Base-by-base conservation (phyloP, 495 filamentous ascomycete species). In the Hamigera avellanea region DNA sequence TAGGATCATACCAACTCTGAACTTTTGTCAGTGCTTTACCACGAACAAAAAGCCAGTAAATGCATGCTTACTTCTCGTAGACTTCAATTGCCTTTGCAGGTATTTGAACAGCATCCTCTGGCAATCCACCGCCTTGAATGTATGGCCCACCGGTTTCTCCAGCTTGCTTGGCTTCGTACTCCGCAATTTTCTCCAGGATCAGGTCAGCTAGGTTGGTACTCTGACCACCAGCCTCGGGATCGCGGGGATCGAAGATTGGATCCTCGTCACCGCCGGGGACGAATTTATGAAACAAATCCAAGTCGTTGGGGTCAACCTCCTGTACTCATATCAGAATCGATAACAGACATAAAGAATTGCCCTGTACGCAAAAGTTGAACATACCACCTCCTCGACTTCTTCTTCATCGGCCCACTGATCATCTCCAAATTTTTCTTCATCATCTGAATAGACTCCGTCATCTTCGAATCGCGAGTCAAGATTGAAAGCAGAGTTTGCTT, bases 1-100 rank as follows among this genome's bases (percentile, higher is more conserved):
- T 27, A 96, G 73, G 33, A 96, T 76, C 46, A 86, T 69, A 34
- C 86, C 89, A 44, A 94, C 81, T 59, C 81, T 87, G 38, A 2
- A 35, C 19, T 14, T 16, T 31, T 33, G n/a, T 33, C 17, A 30
- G 28, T 6, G 14, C 5, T 13, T 59, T 48, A 60, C 46, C 34
- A 29, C 13, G 13, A 19, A 33, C 8, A 33, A 6, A 19, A 12
- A 3, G n/a, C 9, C 31, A 15, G 19, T 0, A 3, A 19, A 32
- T 33, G 25, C 26, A 35, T 14, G 59, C 74, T 44, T 70, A 85
- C 82, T 94, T 93, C 39, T 81, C 77, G 50, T 87, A 96, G 26
- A 93, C 89, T 62, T 96, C 89, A 8, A 95, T 70, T 8, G 93
- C 83, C 57, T 95, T 96, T 3, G 82, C 80, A 2, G 86, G 86